These are phyloP conservation scores for Condylostoma magnum DNA, from an alignment of 169 alveolate genomes.

Conservation along the genomic window DNA sequence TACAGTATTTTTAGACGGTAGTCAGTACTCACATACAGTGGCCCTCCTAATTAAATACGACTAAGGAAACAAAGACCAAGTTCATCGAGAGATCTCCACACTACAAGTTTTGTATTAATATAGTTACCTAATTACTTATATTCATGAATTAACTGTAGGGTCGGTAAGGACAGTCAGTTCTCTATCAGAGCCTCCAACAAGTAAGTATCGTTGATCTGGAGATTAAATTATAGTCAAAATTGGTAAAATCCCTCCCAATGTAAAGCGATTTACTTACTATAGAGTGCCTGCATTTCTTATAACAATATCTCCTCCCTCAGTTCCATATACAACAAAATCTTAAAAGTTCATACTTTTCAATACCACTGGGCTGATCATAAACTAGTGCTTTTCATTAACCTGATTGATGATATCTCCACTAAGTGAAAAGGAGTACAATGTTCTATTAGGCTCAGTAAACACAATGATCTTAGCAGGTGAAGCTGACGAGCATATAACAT, in stretches of 20 bases:
- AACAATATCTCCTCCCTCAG: constrained; percentile 3
- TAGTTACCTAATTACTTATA: too few relatives aligned
- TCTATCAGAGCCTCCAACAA: constrained; percentile 17
- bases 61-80: too few relatives aligned
- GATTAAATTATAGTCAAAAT: neutral
- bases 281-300: constrained; percentile 6
- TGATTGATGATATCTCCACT: neutral
- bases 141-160: too few relatives aligned
- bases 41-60: too few relatives aligned
- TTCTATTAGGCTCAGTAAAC: neutral
- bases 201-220: neutral
- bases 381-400: neutral
- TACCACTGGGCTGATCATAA: neutral
- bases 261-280: neutral
- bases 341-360: neutral
- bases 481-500: neutral
- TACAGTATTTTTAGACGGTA: too few relatives aligned
- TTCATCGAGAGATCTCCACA: too few relatives aligned
- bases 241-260: neutral
- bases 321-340: constrained; percentile 16
- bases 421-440: neutral
- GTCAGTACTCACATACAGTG: too few relatives aligned
- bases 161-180: constrained; percentile 3
- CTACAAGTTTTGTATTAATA: too few relatives aligned
- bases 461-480: constrained; percentile 2